Base-by-base conservation (phyloP, 345 rosid genomes). In the Rhodamnia rubescens region DNA sequence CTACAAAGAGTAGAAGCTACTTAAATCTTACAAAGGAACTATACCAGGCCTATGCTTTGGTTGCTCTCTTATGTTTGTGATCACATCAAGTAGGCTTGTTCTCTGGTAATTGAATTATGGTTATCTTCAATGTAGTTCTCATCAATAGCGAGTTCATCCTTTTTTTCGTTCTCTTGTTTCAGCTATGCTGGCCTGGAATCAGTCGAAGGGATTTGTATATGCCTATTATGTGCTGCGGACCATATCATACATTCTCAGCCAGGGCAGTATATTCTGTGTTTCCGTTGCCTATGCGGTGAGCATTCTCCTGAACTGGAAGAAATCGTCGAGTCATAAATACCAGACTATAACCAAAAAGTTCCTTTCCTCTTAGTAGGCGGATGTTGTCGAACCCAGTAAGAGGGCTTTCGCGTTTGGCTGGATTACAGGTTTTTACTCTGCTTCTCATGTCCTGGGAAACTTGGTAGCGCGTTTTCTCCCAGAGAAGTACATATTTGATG, bases 261-360 rank as follows among this genome's bases (percentile, higher is more conserved):
- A 91, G 86, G 94, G 93, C 82, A 92, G 92, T 83, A 86, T 92
- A 83, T 90, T 91, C 88, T 91, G 92, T 86, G 86, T 92, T 81
- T 86, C 92, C 21, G 88, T 92, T 88, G 92, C 93, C 69, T 92
- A 91, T 80, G 92, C 90, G 75, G 94, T 92, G 90, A 87, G 92
- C 32, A 53, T 54, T 44, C 59, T 18, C 29, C 52, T 81, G 42
- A 26, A 40, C 50, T 78, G 44, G 53, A 27, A 82, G 61, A 52
- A 50, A 83, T 44, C 47, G 44, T 2, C 24, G 49, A 74, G 14
- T 50, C 29, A n/a, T 8, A n/a, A n/a, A 29, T 82, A 53, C n/a
- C 26, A 11, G 49, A 82, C 56, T 53, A 51, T 82, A 53, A 82
- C 47, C 61, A 21, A 9, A 8, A 86, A n/a, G 86, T 86, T 86